These are phyloP conservation scores for Cercospora canescens DNA, from an alignment of 2,329 filamentous ascomycete genomes.

Conservation along the genomic window DNA sequence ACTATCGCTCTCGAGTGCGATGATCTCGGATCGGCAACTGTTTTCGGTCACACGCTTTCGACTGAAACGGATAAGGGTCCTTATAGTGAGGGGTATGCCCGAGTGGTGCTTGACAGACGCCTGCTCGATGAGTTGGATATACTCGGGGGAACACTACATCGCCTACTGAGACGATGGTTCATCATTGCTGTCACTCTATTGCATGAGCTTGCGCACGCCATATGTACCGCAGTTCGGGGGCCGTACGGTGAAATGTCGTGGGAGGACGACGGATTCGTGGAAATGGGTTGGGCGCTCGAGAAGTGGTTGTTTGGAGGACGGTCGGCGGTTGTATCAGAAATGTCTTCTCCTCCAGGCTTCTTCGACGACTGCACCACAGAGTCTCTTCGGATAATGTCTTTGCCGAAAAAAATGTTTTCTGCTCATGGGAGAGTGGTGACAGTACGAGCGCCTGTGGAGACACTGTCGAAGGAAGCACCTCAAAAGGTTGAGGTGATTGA, in stretches of 20 bases:
- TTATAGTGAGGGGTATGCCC: neutral
- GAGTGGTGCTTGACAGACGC: neutral
- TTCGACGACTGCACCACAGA: neutral
- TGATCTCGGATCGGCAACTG: neutral
- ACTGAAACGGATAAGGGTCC: neutral
- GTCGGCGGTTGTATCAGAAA: neutral
- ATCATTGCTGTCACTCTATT: neutral
- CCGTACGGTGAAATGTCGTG: neutral
- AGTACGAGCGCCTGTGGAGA: neutral
- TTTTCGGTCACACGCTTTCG: neutral
- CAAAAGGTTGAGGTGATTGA: neutral
- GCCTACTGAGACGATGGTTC: neutral
- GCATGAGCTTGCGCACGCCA: conserved; percentile 12
- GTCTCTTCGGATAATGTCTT: neutral
- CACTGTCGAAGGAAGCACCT: neutral
- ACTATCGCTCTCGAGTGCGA: neutral
- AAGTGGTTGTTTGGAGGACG: conserved; percentile 7
- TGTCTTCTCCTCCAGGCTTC: neutral
- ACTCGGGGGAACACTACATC: too few species aligned
- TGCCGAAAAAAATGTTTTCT: neutral
- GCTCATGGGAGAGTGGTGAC: neutral
- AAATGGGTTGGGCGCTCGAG: conserved; percentile 7
- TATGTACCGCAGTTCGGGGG: neutral
- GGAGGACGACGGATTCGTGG: conserved; percentile 6
- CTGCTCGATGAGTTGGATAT: neutral